Base-by-base conservation (phyloP, 352 stramenopile genomes). In the Phytopythium litorale region DNA sequence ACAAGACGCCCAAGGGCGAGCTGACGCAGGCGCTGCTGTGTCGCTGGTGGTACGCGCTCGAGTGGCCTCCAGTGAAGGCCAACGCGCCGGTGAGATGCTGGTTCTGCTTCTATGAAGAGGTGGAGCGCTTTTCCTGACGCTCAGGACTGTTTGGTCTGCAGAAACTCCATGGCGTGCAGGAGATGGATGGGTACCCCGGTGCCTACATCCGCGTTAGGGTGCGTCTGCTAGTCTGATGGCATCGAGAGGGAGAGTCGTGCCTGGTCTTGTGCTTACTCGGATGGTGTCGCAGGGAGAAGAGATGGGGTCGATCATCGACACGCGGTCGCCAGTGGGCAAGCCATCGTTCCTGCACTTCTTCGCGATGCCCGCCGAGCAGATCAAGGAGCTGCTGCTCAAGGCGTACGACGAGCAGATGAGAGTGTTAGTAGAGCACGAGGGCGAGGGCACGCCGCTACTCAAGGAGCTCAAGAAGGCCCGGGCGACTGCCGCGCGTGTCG, bases 351-450 rank as follows among this genome's bases (percentile, higher is more conserved):
- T 92, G 42, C 85, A 92, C 59, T 93, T 95, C 63, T 89, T 95
- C 58, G 74, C 84, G 5, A 83, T 91, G 81, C 72, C 84, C 2
- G 85, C 84, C 9, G 70, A 76, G 13, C 79, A 92, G 28, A 75
- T 95, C 38, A 68, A 91, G 58, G 78, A 82, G 61, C 70, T 94
- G 58, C 71, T 94, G 1, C 62, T 94, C 30, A 79, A 75, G 60
- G 86, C 86, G 9, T 95, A 95, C 61, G 75, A 90, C 61, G 92
- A 88, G 71, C 86, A 95, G 71, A 95, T 95, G 67, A 62, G 89
- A 21, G 82, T 86, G 46, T 70, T 95, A 42, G 71, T 72, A 62
- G 74, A 88, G 50, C 81, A 92, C 55, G 82, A 91, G 78, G 81
- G 79, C 23, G 57, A 76, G 4, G 63, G 79, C 50, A 67, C 73